Evolutionary conservation across 164 flowering plant species (phyloP), one percentile per base, ranked within the genome.

Genomic region (Chimonanthus salicifolius): DNA sequence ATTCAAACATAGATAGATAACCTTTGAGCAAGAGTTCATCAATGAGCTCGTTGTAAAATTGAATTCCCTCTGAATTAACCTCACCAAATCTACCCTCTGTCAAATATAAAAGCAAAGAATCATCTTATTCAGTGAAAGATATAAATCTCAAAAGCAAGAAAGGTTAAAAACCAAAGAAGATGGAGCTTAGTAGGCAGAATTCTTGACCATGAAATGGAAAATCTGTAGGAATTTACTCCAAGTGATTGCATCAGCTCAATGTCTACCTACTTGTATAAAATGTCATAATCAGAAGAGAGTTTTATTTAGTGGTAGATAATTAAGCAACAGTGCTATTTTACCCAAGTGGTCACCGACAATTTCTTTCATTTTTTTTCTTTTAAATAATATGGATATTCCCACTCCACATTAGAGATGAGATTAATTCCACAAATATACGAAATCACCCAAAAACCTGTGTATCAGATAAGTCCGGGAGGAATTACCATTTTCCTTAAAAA

Each of bases 121-220:
- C n/a, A 66, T 66, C 45, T 4, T 11, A 21, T 9, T 21, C 20
- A 8, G 66, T 8, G 7, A 63, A 6, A 18, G 66, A 6, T 63
- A 5, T 7, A 63, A 18, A 18, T 13, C 16, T 63, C 21, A 63
- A n/a, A 13, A 16, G 5, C 8, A 7, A 21, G 44, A 21, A 3
- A 33, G 33, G 33, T 33, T 33, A 63, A 21, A n/a, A 7, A 33
- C 7, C 46, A 45, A 13, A 66, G 45, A 15, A 65, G 68, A 65
- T 10, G 47, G 16, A 47, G 48, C 84, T 74, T 75, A 87, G 89
- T 79, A 0, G 94, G 90, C 68, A 88, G 76, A 77, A 88, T 74
- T 77, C 92, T 84, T 11, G 90, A 73, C 97, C 94, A 91, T 47
- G 94, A 87, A 16, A 90, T 85, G 3, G 97, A 89, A 79, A 91